phyloP scores from a whole-genome alignment of 495 filamentous ascomycete species.

The Aspergillus asperescens region DNA sequence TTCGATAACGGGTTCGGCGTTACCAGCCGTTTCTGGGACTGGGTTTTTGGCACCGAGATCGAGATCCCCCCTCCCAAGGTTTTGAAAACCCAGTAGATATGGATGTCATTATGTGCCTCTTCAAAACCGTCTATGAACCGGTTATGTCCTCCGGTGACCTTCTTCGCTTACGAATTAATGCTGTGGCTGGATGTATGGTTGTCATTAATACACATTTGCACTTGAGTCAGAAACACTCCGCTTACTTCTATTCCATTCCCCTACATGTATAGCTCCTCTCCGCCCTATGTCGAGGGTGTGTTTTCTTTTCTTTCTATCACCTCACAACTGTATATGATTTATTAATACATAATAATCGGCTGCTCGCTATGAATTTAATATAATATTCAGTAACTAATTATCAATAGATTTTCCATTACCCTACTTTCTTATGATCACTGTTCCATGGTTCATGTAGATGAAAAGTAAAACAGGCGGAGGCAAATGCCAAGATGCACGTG shows the following conservation, averaged over 20 bases:
- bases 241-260: background rate
- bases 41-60: slow-evolving; percentile 83
- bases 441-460: background rate
- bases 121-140: background rate
- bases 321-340: slow-evolving; percentile 26
- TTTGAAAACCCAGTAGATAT: slow-evolving; percentile 52
- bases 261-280: slow-evolving; percentile 5
- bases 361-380: background rate
- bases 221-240: background rate
- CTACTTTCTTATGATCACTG: background rate
- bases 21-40: slow-evolving; percentile 96
- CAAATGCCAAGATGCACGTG: slow-evolving; percentile 21
- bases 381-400: too few relatives aligned
- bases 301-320: background rate
- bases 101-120: background rate
- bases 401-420: background rate
- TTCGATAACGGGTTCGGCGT: slow-evolving; percentile 98
- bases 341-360: slow-evolving; percentile 35
- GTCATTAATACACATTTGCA: slow-evolving; percentile 7
- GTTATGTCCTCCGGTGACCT: background rate
- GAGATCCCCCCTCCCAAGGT: slow-evolving; percentile 38
- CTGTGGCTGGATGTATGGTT: slow-evolving; percentile 18
- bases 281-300: background rate
- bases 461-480: slow-evolving; percentile 4
- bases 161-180: slow-evolving; percentile 21